These are phyloP conservation scores for Kuraishia piskuri DNA, from an alignment of 805 yeast species.

Conservation along the genomic window DNA sequence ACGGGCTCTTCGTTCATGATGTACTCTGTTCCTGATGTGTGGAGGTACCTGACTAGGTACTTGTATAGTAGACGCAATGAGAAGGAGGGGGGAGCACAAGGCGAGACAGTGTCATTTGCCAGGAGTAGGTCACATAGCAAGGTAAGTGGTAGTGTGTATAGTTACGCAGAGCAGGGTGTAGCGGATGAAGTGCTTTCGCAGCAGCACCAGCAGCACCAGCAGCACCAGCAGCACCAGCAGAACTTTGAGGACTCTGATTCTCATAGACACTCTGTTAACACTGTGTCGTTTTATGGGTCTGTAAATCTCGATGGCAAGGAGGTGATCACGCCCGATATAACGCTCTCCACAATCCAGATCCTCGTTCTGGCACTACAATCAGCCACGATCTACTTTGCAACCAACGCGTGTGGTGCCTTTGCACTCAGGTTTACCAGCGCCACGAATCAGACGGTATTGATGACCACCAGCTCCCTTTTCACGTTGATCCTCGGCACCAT, in stretches of 20 bases:
- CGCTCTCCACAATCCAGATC: conserved; percentile 21
- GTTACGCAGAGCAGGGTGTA: not conserved
- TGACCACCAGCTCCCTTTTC: conserved; percentile 43
- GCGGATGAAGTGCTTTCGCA: not conserved
- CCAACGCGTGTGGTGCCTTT: conserved; percentile 31
- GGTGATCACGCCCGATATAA: conserved; percentile 9
- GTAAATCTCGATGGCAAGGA: not conserved
- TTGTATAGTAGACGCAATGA: not conserved
- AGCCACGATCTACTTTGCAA: conserved; percentile 31
- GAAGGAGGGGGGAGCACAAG: not conserved
- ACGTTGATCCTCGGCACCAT: conserved; percentile 35
- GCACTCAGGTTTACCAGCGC: conserved; percentile 42
- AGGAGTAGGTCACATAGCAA: not conserved
- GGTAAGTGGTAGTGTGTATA: not conserved
- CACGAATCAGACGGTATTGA: conserved; percentile 41
- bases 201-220: not conserved
- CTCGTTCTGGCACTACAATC: conserved; percentile 28
- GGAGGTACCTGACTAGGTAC: conserved; percentile 3
- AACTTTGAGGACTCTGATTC: not conserved
- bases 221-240: not conserved
- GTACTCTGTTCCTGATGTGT: conserved; percentile 33
- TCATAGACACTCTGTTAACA: not conserved
- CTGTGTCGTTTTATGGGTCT: not conserved
- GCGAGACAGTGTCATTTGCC: not conserved
- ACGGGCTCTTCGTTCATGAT: conserved; percentile 39